Evolutionary conservation across 441 rosid genomes (phyloP).

Genomic region (Adansonia grandidieri): DNA sequence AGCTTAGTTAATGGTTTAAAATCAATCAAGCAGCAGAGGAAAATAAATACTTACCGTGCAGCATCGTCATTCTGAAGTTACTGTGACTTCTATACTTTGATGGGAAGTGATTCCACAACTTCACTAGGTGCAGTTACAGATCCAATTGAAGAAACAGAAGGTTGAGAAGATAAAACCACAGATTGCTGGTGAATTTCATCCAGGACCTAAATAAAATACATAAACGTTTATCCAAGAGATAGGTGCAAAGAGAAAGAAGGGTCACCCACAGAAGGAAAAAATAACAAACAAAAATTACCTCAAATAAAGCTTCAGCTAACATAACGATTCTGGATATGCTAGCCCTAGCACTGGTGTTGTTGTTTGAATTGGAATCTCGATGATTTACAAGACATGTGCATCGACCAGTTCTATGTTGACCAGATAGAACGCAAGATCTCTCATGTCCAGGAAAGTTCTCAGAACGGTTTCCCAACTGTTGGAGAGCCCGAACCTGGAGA

Average conservation of each 20-base stretch:
- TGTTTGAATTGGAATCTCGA: constrained; percentile 57
- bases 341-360: constrained; percentile 82
- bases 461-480: constrained; percentile 88
- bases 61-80: constrained; percentile 72
- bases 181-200: constrained; percentile 99
- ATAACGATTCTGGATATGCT: constrained; percentile 96
- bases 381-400: constrained; percentile 75
- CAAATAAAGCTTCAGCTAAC: constrained; percentile 97
- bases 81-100: constrained; percentile 57
- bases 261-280: not conserved
- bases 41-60: constrained; percentile 64
- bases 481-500: constrained; percentile 88
- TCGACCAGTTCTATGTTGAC: constrained; percentile 82
- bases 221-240: constrained; percentile 34
- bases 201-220: constrained; percentile 72
- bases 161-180: constrained; percentile 84
- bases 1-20: constrained; percentile 9
- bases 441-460: constrained; percentile 90
- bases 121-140: constrained; percentile 95
- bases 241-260: constrained; percentile 23
- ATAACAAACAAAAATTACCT: constrained; percentile 50
- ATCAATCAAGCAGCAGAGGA: constrained; percentile 8
- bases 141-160: constrained; percentile 88
- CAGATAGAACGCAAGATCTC: constrained; percentile 86
- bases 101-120: constrained; percentile 83